phyloP scores from a whole-genome alignment of 331 rosid species.

The Rhamnella rubrinervis region DNA sequence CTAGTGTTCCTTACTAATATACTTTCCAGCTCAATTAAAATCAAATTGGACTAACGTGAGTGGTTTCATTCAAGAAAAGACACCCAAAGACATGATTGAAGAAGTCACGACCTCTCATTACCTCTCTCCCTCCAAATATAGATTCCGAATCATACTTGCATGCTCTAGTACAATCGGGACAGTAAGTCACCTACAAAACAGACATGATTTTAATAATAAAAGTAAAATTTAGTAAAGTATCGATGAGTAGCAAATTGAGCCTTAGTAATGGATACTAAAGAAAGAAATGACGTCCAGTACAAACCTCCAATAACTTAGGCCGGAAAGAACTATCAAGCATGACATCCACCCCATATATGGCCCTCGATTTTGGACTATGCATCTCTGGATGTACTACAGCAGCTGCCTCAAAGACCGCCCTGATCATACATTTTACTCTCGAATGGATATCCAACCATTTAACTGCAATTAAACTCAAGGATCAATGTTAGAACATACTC shows the following conservation, averaged over 20 bases:
- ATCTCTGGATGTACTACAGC: slow-evolving; percentile 82
- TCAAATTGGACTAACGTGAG: slow-evolving; percentile 65
- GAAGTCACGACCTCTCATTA: slow-evolving; percentile 55
- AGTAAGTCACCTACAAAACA: slow-evolving; percentile 76
- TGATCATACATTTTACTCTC: slow-evolving; percentile 69
- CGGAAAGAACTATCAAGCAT: slow-evolving; percentile 75
- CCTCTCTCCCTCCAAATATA: slow-evolving; percentile 49
- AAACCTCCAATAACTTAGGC: slow-evolving; percentile 91
- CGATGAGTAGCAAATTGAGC: not conserved
- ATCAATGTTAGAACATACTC: slow-evolving; percentile 5
- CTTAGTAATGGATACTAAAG: not conserved
- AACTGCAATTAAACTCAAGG: slow-evolving; percentile 43
- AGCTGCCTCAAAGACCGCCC: slow-evolving; percentile 84
- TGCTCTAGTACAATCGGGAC: slow-evolving; percentile 94
- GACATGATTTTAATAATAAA: not conserved
- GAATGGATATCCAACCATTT: slow-evolving; percentile 80
- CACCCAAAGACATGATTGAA: slow-evolving; percentile 74
- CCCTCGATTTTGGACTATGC: slow-evolving; percentile 76
- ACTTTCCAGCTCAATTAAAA: slow-evolving; percentile 21
- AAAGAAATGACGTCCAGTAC: slow-evolving; percentile 10
- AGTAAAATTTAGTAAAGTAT: not conserved
- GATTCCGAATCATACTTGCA: slow-evolving; percentile 74
- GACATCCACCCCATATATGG: slow-evolving; percentile 92
- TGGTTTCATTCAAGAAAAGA: slow-evolving; percentile 70
- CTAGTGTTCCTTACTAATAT: not conserved